These are phyloP conservation scores for Parasarocladium wereldwijsianum DNA, from an alignment of 2,329 filamentous ascomycete species.

Conservation along the genomic window DNA sequence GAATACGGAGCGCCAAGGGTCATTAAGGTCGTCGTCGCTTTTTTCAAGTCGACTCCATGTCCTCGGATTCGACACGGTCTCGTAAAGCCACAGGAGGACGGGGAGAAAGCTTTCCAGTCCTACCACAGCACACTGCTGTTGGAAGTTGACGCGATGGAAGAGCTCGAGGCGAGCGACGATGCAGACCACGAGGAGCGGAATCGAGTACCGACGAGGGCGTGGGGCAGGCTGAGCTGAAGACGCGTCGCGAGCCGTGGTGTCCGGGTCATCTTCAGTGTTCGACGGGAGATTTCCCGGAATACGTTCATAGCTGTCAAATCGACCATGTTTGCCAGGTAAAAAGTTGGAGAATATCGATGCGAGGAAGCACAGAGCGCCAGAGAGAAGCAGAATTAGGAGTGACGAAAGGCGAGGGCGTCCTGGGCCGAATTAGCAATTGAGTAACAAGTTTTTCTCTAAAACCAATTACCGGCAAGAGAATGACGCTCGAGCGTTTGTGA, in stretches of 20 bases:
- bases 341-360: constrained; percentile 27
- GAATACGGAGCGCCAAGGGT: constrained; percentile 30
- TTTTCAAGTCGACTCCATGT: too few species aligned
- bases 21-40: constrained; percentile 26
- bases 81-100: constrained; percentile 26
- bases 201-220: constrained; percentile 30
- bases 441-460: not conserved
- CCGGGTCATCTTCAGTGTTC: constrained; percentile 9
- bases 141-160: constrained; percentile 27
- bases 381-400: constrained; percentile 29
- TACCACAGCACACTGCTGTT: constrained; percentile 34
- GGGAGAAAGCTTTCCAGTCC: constrained; percentile 37
- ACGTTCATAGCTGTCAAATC: constrained; percentile 21
- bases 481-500: constrained; percentile 30
- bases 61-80: constrained; percentile 25
- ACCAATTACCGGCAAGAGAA: constrained; percentile 28
- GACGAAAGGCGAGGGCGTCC: constrained; percentile 34
- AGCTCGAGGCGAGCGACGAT: constrained; percentile 33
- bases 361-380: constrained; percentile 24
- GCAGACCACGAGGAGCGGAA: constrained; percentile 26
- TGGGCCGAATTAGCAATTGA: constrained; percentile 13
- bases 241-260: too few species aligned
- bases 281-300: too few species aligned
- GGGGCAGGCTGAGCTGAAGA: constrained; percentile 22
- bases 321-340: constrained; percentile 30